Base-by-base conservation (phyloP, 768 basidiomycete genomes). In the Mycena capillaripes region DNA sequence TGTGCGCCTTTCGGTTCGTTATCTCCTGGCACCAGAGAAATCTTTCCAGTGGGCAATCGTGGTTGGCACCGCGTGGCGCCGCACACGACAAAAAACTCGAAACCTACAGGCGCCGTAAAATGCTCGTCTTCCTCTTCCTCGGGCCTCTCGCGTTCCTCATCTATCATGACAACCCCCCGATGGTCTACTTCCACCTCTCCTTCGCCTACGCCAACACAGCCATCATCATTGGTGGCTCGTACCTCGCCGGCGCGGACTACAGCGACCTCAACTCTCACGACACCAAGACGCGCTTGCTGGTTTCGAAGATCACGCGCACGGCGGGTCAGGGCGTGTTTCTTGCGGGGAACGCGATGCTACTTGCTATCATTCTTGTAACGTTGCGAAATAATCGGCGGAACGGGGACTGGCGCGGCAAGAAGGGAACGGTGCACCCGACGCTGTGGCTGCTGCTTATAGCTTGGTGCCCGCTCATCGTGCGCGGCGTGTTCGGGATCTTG, bases 21-120 rank as follows among this genome's bases (percentile, higher is more conserved):
- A 78, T 82, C 29, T 80, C 79, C 17, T 84, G 83, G 83, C 83
- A 84, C 32, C 77, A 81, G 55, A 80, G 79, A 56, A 83, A 83
- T 56, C 74, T 80, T 23, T 73, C 76, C 4, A 74, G 69, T 10
- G 79, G 79, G 14, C 75, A 78, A 36, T 82, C 81, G 23, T 84
- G 82, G 82, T 76, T 84, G 11, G 83, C 83, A 65, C 82, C 81
- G 16, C 79, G 78, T 25, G 63, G 76, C 34, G 65, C 59, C 6
- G 34, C 57, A n/a, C n/a, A n/a, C n/a, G n/a, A n/a, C n/a, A n/a
- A n/a, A n/a, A n/a, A n/a, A n/a, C n/a, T n/a, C 3, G 29, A 29
- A 8, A 56, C 68, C 21, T 71, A 58, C 44, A 73, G 76, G 17
- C 21, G 25, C 8, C 72, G 60, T 44, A 69, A 69, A 27, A 14